These are phyloP conservation scores for Craspedostauros australis DNA, from an alignment of 108 stramenopile genomes.

Conservation along the genomic window DNA sequence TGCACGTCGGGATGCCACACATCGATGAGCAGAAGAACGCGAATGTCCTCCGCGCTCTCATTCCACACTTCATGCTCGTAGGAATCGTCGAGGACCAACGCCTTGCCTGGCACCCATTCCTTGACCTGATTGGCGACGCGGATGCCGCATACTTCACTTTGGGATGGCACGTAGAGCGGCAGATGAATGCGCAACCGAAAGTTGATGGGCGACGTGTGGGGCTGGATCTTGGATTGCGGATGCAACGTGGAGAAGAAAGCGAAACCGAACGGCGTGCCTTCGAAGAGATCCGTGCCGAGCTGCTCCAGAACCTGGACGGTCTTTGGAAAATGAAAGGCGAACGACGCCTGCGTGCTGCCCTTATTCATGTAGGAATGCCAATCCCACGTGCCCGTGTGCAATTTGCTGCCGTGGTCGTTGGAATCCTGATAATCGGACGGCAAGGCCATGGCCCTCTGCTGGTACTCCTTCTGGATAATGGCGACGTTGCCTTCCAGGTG, in stretches of 20 bases:
- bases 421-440: slow-evolving; percentile 51
- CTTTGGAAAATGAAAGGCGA: slow-evolving; percentile 63
- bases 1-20: slow-evolving; percentile 88
- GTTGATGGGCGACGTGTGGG: slow-evolving; percentile 93
- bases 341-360: slow-evolving; percentile 46
- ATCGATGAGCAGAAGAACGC: slow-evolving; percentile 78
- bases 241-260: slow-evolving; percentile 82
- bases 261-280: slow-evolving; percentile 81
- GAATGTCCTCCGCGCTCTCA: slow-evolving; percentile 50
- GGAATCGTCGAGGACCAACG: slow-evolving; percentile 91
- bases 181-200: slow-evolving; percentile 91
- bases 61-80: slow-evolving; percentile 99
- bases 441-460: slow-evolving; percentile 25
- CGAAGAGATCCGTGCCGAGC: slow-evolving; percentile 22
- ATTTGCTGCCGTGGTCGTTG: slow-evolving; percentile 18
- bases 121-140: slow-evolving; percentile 74
- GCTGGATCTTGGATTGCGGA: slow-evolving; percentile 51
- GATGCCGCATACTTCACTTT: slow-evolving; percentile 68
- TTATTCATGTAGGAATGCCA: slow-evolving; percentile 87
- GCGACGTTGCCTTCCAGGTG: slow-evolving; percentile 51
- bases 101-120: slow-evolving; percentile 76
- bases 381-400: slow-evolving; percentile 76
- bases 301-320: slow-evolving; percentile 58
- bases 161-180: slow-evolving; percentile 81
- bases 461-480: slow-evolving; percentile 65